A percentile compares a stretch with the other conserved stretches of the same genome.
Evolutionary conservation across 1,284 basidiomycete species (phyloP).

Genomic region (Meripilus lineatus): DNA sequence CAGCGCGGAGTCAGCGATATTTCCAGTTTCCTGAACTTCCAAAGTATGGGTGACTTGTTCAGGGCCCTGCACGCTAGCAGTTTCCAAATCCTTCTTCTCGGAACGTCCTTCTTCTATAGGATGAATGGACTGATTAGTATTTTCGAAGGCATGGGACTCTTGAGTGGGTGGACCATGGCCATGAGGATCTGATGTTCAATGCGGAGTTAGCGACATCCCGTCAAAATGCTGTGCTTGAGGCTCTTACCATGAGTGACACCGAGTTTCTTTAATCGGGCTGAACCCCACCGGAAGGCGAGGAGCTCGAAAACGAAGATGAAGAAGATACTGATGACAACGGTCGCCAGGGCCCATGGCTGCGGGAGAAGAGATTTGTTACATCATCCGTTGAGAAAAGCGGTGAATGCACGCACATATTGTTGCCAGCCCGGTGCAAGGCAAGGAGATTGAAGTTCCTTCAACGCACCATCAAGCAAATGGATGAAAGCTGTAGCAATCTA

Average conservation of each 20-base stretch:
- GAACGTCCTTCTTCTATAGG: too few species aligned
- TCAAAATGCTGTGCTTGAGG: background rate
- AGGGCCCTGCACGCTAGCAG: too few species aligned
- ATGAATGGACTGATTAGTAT: too few species aligned
- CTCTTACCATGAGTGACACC: conserved; percentile 51
- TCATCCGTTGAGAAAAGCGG: conserved; percentile 1
- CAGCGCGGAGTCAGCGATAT: conserved; percentile 36
- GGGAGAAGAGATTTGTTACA: background rate
- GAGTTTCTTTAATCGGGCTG: conserved; percentile 50
- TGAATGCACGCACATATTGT: conserved; percentile 55
- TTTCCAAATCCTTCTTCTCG: too few species aligned
- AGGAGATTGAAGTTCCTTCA: conserved; percentile 63
- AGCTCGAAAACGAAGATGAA: conserved; percentile 82
- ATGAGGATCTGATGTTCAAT: conserved; percentile 57
- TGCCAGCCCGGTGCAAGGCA: conserved; percentile 75
- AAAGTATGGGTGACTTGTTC: too few species aligned
- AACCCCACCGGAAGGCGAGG: conserved; percentile 79
- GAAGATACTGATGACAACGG: conserved; percentile 80
- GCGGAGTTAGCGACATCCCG: conserved; percentile 16
- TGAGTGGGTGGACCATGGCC: conserved; percentile 65
- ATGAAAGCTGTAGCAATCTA: conserved; percentile 92
- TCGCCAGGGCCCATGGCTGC: conserved; percentile 75
- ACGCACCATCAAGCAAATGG: conserved; percentile 75
- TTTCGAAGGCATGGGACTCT: conserved; percentile 66
- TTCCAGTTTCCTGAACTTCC: too few species aligned